Evolutionary conservation across 1,139 yeast species (phyloP).

Genomic region (Meyerozyma guilliermondii): DNA sequence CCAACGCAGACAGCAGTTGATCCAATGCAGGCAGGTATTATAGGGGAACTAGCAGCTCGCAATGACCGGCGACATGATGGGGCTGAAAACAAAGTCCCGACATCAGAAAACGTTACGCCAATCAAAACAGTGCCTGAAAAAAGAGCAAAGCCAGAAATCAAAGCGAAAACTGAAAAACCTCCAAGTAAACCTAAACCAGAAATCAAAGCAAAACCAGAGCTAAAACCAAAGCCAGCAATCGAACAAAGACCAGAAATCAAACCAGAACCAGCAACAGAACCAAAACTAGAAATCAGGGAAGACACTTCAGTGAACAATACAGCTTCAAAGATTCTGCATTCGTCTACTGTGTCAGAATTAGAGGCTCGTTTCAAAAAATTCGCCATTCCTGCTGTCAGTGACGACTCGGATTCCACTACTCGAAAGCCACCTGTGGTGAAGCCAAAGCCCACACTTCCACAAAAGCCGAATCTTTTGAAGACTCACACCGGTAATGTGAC

Average conservation of each 20-base stretch:
- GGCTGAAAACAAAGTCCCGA: not conserved
- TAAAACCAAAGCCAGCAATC: constrained; percentile 5
- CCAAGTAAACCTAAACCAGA: constrained; percentile 5
- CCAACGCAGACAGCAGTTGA: constrained; percentile 6
- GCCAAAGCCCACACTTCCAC: constrained; percentile 6
- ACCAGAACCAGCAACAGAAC: constrained; percentile 11
- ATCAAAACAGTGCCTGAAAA: constrained; percentile 10
- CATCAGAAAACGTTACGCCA: too few species aligned
- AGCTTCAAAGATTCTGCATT: too few species aligned
- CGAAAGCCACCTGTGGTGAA: constrained; percentile 4
- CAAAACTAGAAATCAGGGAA: constrained; percentile 4
- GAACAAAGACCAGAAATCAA: constrained; percentile 10
- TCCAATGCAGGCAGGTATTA: constrained; percentile 3
- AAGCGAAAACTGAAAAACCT: too few species aligned
- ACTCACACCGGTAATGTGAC: constrained; percentile 5
- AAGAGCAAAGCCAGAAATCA: constrained; percentile 13
- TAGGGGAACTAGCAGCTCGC: not conserved
- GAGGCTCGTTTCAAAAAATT: not conserved
- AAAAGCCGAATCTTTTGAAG: constrained; percentile 5
- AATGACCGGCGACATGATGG: not conserved
- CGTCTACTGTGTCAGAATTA: not conserved
- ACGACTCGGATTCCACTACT: not conserved
- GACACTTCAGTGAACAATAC: not conserved
- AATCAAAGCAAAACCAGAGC: constrained; percentile 1
- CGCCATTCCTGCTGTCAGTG: not conserved